Evolutionary conservation across 805 yeast genomes (phyloP), one percentile per base, ranked within the genome.

Genomic region (Pichia phayaonensis): DNA sequence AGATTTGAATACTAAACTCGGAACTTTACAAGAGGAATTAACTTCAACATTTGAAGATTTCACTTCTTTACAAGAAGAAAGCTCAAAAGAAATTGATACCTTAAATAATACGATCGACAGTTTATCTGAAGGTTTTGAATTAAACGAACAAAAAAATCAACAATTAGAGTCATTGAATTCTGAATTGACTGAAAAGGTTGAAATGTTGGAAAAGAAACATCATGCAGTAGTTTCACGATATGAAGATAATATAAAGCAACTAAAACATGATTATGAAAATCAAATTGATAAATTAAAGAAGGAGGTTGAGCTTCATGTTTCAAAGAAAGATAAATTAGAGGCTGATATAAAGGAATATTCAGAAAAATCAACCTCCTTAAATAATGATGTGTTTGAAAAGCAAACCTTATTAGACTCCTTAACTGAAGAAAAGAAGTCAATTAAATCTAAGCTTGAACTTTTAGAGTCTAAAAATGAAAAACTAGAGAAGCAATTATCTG

Each of bases 61-160:
- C 39, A 51, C 58, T 16, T 38, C 44, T 3, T 36, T 62, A 8
- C 61, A 61, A 46, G 54, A 54, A 8, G 60, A 61, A 41, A 47
- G 61, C 4, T 23, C 54, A 5, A 56, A 52, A 13, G 61, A 63
- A 24, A 43, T 55, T 21, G 54, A 58, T 3, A 54, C 55, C 1
- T 60, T 79, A 18, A 77, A 78, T 1, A 53, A 59, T 5, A 62
- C 63, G 31, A 54, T 69, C 21, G 65, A 59, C 34, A 55, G 56
- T 15, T 52, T 66, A 42, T 61, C 64, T n/a, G 54, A 49, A 16
- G 51, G 52, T 22, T 31, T 54, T 23, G 56, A 51, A 15, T 21
- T 40, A 1, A 44, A 50, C 22, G 48, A 51, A 26, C 51, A 51
- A 8, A 29, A 42, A 24, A 56, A 56, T 20, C 45, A 42, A 7